Base-by-base conservation (phyloP, 805 yeast genomes). In the Clavispora carvajalis region DNA sequence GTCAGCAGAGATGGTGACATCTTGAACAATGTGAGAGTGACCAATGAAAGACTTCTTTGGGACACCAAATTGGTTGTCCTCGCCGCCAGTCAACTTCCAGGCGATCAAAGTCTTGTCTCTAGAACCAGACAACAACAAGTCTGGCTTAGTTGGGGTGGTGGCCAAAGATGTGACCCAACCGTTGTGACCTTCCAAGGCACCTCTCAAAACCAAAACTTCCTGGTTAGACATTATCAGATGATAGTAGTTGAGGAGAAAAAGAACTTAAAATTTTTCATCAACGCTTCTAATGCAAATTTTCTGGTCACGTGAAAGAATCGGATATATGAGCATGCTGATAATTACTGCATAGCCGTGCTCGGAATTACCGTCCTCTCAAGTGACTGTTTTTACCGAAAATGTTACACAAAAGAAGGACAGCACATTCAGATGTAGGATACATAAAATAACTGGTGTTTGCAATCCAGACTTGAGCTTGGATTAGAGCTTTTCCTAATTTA, bases 131-230 rank as follows among this genome's bases (percentile, higher is more conserved):
- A 93, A 80, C 67, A 93, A 82, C 68, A 93, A 77, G 76, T 93
- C 96, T 76, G 99, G 99, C 82, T 89, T 87, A 70, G 90, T 89
- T 66, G 89, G 85, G 69, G 95, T 83, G 77, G 98, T 93, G 75
- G 98, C 95, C 65, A 93, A 80, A 71, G 96, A 81, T 57, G 99
- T 93, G 67, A 93, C 99, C 98, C 98, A 91, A 67, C 74, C 74
- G 54, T 64, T 66, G 71, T 71, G 73, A 51, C 87, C 96, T 79
- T 91, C 97, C 72, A 93, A 85, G 82, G 98, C 87, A 73, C 98
- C 99, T 84, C 98, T 90, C 74, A 93, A 86, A 74, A 91, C 96
- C 79, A 91, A 82, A 82, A 90, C 95, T 86, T 90, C 97, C 74
- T 79, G 83, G 65, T 78, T 79, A 73, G 89, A 77, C 90, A 84